Conservation (phyloP, 2,329 filamentous ascomycete genomes). For the Exophiala lecanii-corni region DNA sequence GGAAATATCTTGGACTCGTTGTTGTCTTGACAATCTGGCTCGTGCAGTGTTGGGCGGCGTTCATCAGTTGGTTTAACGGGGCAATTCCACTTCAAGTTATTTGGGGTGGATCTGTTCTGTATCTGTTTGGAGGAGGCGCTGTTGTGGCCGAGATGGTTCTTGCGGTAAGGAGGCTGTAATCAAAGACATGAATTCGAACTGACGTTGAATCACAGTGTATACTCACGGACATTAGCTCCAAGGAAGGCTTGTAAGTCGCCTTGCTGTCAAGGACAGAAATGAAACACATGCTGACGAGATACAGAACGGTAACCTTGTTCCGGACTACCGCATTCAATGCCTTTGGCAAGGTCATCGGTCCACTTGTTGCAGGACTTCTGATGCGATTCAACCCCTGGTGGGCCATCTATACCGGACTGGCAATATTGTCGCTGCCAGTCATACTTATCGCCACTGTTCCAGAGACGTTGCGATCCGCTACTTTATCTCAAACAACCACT, state of each 20-base stretch:
- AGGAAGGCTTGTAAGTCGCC: conserved; percentile 40
- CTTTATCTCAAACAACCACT: conserved; percentile 27
- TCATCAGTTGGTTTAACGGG: conserved; percentile 36
- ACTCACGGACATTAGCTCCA: conserved; percentile 47
- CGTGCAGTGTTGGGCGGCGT: conserved; percentile 10
- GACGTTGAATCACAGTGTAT: conserved; percentile 42
- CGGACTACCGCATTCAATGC: conserved; percentile 37
- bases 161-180: conserved; percentile 24
- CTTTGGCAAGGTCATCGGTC: conserved; percentile 32
- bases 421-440: conserved; percentile 32
- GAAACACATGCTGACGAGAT: too few relatives aligned
- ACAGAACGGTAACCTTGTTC: conserved; percentile 40
- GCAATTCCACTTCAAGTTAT: conserved; percentile 43
- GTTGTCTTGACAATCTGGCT: conserved; percentile 33
- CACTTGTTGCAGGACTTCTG: conserved; percentile 35
- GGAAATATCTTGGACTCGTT: conserved; percentile 41
- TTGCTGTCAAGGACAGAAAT: too few relatives aligned
- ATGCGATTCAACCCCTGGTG: conserved; percentile 40
- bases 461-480: conserved; percentile 36
- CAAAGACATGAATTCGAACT: too few relatives aligned
- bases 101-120: conserved; percentile 45
- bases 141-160: conserved; percentile 45
- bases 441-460: conserved; percentile 34
- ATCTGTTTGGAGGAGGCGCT: conserved; percentile 44
- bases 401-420: conserved; percentile 35